phyloP scores from a whole-genome alignment of 148 eudicot species.

The Polygonum aviculare region DNA sequence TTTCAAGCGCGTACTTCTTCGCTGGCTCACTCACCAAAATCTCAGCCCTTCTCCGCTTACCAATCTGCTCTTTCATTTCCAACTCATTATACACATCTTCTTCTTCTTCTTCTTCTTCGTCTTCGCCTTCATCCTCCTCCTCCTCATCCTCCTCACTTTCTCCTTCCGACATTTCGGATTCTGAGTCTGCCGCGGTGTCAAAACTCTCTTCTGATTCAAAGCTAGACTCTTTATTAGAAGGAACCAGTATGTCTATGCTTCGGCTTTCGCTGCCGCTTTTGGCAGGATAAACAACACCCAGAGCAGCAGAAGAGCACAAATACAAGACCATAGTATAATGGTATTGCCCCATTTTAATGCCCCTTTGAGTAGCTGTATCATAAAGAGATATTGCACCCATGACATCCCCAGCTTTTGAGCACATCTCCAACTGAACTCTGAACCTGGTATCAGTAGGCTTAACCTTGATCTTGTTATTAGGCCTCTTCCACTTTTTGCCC shows the following conservation, averaged over 20 bases:
- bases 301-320: constrained; percentile 89
- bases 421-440: constrained; percentile 57
- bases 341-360: constrained; percentile 44
- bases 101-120: constrained; percentile 16
- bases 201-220: neutral
- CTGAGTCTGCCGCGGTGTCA: neutral
- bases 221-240: neutral
- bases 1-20: constrained; percentile 50
- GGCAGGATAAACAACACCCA: constrained; percentile 62
- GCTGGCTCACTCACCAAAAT: constrained; percentile 55
- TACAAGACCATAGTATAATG: constrained; percentile 70
- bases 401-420: constrained; percentile 73
- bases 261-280: constrained; percentile 60
- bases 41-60: constrained; percentile 20
- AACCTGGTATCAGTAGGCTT: constrained; percentile 28
- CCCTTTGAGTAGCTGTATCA: constrained; percentile 48
- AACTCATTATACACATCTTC: constrained; percentile 11
- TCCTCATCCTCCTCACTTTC: constrained; percentile 12
- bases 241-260: constrained; percentile 29
- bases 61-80: constrained; percentile 20
- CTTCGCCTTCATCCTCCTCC: constrained; percentile 17
- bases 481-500: constrained; percentile 30
- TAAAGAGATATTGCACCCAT: constrained; percentile 69
- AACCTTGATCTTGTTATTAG: constrained; percentile 27
- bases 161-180: neutral